Percentiles rank a stretch among this genome's conserved stretches.
Conservation (phyloP, 495 filamentous ascomycete genomes). For the Cercophora newfieldiana region DNA sequence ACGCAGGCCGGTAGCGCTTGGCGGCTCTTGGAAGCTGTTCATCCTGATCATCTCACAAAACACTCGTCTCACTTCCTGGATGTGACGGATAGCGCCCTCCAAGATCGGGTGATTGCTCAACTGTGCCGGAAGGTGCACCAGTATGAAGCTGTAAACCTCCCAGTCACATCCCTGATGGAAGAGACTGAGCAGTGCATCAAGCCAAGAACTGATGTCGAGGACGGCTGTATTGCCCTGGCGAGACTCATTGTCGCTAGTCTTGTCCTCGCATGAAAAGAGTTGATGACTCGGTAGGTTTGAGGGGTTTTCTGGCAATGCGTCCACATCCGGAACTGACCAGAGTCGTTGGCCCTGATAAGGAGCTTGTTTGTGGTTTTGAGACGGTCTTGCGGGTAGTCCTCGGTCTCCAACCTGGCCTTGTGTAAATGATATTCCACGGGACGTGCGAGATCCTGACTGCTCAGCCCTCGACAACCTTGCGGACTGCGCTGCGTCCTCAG, state of each 20-base stretch:
- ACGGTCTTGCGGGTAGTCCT: conserved; percentile 33
- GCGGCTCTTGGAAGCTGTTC: conserved; percentile 73
- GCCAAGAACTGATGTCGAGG: conserved; percentile 71
- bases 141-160: conserved; percentile 90
- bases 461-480: conserved; percentile 41
- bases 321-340: conserved; percentile 54
- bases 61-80: conserved; percentile 73
- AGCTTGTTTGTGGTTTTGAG: conserved; percentile 39
- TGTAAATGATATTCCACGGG: conserved; percentile 49
- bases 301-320: conserved; percentile 49
- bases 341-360: conserved; percentile 43
- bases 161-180: conserved; percentile 80
- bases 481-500: conserved; percentile 49
- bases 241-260: conserved; percentile 8
- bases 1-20: conserved; percentile 69
- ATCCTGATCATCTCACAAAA: conserved; percentile 79
- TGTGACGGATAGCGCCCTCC: conserved; percentile 63
- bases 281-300: conserved; percentile 45
- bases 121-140: conserved; percentile 84
- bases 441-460: conserved; percentile 35
- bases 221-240: conserved; percentile 32
- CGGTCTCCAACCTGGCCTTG: conserved; percentile 44
- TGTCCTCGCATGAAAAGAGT: conserved; percentile 34
- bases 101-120: conserved; percentile 90
- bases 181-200: conserved; percentile 70